A percentile compares a stretch with the other conserved stretches of the same genome.
These are phyloP conservation scores for Penicillium sp. DNA, from an alignment of 2,329 filamentous ascomycete genomes.

Conservation along the genomic window DNA sequence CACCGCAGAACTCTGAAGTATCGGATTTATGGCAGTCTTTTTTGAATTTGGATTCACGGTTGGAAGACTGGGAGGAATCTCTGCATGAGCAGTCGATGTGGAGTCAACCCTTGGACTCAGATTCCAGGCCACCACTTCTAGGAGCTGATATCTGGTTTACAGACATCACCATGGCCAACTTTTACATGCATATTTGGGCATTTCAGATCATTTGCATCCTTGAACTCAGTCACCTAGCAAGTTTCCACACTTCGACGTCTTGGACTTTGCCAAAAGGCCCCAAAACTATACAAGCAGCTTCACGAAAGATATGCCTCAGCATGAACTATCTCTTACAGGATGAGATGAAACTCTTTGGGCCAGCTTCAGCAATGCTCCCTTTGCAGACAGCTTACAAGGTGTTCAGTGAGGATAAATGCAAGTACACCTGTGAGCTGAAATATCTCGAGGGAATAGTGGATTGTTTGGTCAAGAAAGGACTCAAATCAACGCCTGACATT, in stretches of 20 bases:
- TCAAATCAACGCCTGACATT: constrained; percentile 13
- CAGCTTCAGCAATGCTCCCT: constrained; percentile 38
- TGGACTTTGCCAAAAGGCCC: not conserved
- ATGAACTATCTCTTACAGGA: constrained; percentile 42
- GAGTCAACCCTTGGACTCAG: not conserved
- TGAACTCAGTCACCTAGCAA: constrained; percentile 26
- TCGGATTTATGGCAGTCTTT: not conserved
- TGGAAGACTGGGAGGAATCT: not conserved
- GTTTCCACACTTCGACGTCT: not conserved
- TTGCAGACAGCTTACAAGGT: constrained; percentile 19
- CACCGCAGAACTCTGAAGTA: not conserved
- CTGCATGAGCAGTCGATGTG: not conserved
- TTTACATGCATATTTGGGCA: constrained; percentile 41
- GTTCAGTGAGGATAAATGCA: not conserved
- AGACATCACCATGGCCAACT: constrained; percentile 41
- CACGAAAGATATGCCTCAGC: constrained; percentile 34
- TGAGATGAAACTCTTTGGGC: constrained; percentile 44
- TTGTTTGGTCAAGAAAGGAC: constrained; percentile 15
- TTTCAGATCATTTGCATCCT: constrained; percentile 40
- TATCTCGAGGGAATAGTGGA: constrained; percentile 9
- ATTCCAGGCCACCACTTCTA: constrained; percentile 9
- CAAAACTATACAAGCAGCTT: constrained; percentile 13
- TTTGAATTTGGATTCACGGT: not conserved
- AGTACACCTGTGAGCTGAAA: not conserved
- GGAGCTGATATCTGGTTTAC: constrained; percentile 33